phyloP scores from a whole-genome alignment of 2,329 filamentous ascomycete genomes.

The Nemania sp. region DNA sequence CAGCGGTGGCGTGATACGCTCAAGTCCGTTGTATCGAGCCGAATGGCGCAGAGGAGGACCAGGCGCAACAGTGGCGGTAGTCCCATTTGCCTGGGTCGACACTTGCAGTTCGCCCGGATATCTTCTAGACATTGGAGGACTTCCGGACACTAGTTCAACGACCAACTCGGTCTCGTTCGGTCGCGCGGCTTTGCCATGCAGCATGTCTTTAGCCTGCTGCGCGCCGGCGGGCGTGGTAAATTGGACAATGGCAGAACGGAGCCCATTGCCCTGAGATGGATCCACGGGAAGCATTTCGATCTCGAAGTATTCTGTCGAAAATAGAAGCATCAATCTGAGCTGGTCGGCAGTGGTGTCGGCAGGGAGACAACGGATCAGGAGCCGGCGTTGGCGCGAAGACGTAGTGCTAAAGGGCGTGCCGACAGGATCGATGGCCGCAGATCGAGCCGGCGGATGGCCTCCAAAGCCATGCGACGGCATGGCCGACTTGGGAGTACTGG shows the following conservation, averaged over 20 bases:
- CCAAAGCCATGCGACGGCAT: conserved; percentile 53
- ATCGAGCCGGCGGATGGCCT: conserved; percentile 28
- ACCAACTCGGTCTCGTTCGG: conserved; percentile 59
- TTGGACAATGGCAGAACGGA: conserved; percentile 55
- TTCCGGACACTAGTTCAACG: conserved; percentile 59
- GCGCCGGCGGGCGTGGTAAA: conserved; percentile 59
- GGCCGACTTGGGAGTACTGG: conserved; percentile 35
- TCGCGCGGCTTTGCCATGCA: conserved; percentile 58
- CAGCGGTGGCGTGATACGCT: too few species aligned
- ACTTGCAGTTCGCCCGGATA: conserved; percentile 54
- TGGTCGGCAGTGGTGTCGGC: conserved; percentile 57
- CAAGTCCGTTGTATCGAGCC: conserved; percentile 65
- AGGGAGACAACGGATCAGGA: conserved; percentile 60
- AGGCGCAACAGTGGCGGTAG: conserved; percentile 49
- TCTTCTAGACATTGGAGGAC: conserved; percentile 47
- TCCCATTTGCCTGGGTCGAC: conserved; percentile 46
- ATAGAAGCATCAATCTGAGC: conserved; percentile 60
- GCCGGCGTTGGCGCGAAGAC: conserved; percentile 43
- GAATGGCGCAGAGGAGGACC: conserved; percentile 54
- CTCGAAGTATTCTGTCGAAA: conserved; percentile 57
- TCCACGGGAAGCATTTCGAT: conserved; percentile 56
- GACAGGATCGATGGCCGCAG: conserved; percentile 43
- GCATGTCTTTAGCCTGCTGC: conserved; percentile 58
- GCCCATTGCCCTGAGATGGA: conserved; percentile 53
- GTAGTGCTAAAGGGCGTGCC: conserved; percentile 45